Conservation (phyloP, 2,329 filamentous ascomycete species). For the Fusarium sp. region DNA sequence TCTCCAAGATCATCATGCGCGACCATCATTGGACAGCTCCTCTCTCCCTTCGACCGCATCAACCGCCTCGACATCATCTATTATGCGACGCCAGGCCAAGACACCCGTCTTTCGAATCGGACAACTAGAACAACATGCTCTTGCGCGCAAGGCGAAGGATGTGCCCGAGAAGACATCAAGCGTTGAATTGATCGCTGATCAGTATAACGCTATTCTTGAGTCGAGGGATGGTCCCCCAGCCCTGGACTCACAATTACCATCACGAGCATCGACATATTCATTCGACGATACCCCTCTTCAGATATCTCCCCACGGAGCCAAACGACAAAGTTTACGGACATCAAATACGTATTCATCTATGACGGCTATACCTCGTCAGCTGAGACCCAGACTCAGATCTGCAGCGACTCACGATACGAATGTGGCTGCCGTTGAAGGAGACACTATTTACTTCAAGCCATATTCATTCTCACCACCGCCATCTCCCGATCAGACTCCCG, state of each 20-base stretch:
- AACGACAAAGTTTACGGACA: conserved; percentile 17
- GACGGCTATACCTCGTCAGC: conserved; percentile 40
- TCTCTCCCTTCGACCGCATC: conserved; percentile 52
- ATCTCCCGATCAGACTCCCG: conserved; percentile 43
- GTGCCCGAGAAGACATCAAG: conserved; percentile 53
- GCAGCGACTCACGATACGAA: conserved; percentile 59
- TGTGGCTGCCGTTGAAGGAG: conserved; percentile 60
- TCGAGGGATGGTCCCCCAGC: conserved; percentile 50
- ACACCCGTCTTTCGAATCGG: conserved; percentile 63
- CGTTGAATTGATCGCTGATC: conserved; percentile 63
- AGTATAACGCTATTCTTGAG: conserved; percentile 62
- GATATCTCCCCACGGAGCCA: conserved; percentile 24
- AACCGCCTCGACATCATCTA: conserved; percentile 46
- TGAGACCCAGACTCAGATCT: conserved; percentile 43
- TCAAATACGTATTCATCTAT: conserved; percentile 31
- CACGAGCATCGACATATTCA: conserved; percentile 18
- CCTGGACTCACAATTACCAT: conserved; percentile 47
- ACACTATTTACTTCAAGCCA: conserved; percentile 61
- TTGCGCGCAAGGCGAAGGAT: conserved; percentile 36
- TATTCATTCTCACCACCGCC: conserved; percentile 54
- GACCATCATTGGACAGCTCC: conserved; percentile 44
- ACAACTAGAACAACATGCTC: conserved; percentile 57
- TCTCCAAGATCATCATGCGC: conserved; percentile 32
- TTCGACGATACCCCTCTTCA: conserved; percentile 28
- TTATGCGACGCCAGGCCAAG: conserved; percentile 61